These are phyloP conservation scores for Earliella scabrosa DNA, from an alignment of 1,284 basidiomycete species.

Conservation along the genomic window DNA sequence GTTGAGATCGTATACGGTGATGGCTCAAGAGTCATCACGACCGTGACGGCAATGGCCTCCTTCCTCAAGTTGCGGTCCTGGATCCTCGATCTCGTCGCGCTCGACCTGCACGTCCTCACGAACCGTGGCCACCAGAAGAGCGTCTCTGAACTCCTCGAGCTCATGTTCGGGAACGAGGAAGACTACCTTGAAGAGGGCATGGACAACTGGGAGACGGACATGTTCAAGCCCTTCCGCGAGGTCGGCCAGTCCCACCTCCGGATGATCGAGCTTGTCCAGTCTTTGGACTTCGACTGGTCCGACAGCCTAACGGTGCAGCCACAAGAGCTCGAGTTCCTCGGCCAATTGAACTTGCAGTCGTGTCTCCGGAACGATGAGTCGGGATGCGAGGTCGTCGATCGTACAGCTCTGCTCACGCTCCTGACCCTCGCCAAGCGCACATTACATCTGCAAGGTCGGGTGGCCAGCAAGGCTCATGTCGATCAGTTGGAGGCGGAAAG, in stretches of 20 bases:
- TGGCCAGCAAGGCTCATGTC: constrained; percentile 66
- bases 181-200: constrained; percentile 45
- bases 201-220: constrained; percentile 51
- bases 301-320: constrained; percentile 70
- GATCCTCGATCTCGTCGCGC: constrained; percentile 85
- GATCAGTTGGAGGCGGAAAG: constrained; percentile 75
- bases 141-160: constrained; percentile 71
- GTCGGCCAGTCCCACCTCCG: constrained; percentile 82
- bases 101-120: constrained; percentile 90
- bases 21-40: constrained; percentile 75
- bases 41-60: constrained; percentile 73
- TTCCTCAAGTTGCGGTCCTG: constrained; percentile 86
- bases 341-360: constrained; percentile 72
- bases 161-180: constrained; percentile 73
- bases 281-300: constrained; percentile 87
- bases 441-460: constrained; percentile 69
- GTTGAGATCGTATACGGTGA: constrained; percentile 79
- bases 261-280: constrained; percentile 87
- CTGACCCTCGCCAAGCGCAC: constrained; percentile 63
- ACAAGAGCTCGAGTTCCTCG: constrained; percentile 71
- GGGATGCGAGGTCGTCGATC: constrained; percentile 85
- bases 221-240: constrained; percentile 65
- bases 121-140: constrained; percentile 76
- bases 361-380: constrained; percentile 74
- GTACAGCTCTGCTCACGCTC: constrained; percentile 68